These are phyloP conservation scores for Yamagishiella unicocca DNA, from an alignment of 139 green algal genomes.

Conservation along the genomic window DNA sequence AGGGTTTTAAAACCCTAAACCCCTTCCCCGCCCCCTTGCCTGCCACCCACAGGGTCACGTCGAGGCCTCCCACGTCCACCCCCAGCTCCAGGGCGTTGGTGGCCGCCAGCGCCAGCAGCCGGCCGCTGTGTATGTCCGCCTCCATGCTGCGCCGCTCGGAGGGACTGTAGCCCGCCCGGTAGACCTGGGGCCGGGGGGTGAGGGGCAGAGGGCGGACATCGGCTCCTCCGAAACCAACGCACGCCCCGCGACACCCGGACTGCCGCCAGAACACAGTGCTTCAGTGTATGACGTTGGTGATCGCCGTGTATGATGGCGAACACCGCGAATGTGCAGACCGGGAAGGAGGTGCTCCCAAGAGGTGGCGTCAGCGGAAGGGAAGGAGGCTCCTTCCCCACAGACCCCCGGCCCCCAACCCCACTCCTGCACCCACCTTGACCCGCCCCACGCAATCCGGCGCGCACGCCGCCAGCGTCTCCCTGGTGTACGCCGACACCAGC, in stretches of 20 bases:
- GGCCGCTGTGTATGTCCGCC: constrained; percentile 65
- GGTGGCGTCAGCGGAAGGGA: no score
- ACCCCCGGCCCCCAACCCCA: not conserved
- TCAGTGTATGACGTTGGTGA: no score
- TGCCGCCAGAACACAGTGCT: no score
- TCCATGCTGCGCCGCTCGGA: constrained; percentile 83
- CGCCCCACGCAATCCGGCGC: constrained; percentile 73
- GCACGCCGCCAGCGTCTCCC: constrained; percentile 77
- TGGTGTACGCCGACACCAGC: constrained; percentile 91
- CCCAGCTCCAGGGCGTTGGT: constrained; percentile 98
- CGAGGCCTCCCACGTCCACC: constrained; percentile 94
- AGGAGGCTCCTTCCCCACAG: not conserved
- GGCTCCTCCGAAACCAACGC: no score
- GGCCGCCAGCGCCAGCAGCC: constrained; percentile 80
- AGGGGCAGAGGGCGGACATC: not conserved
- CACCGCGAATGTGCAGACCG: no score
- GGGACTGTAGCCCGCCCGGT: constrained; percentile 70
- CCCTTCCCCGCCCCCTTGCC: no score
- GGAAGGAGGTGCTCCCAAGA: no score
- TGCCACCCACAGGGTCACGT: constrained; percentile 87
- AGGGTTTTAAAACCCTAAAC: not conserved
- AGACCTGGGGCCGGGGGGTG: constrained; percentile 51
- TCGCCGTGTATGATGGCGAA: no score
- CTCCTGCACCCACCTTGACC: constrained; percentile 82
- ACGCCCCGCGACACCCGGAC: no score